Conservation (phyloP, 257 asterid genomes). For the Hygrophila difformis region DNA sequence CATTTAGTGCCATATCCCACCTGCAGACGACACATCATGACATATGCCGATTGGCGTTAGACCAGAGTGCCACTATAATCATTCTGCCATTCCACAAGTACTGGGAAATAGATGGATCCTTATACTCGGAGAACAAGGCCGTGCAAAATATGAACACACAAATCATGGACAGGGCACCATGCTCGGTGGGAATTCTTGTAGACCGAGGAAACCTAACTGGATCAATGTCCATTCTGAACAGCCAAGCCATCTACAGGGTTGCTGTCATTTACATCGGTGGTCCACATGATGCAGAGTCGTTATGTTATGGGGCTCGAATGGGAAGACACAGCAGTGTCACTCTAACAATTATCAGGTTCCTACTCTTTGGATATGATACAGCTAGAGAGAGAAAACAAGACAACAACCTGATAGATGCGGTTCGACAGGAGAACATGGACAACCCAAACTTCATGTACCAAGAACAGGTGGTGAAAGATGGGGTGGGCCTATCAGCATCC, state of each 20-base stretch:
- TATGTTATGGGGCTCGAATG: conserved; percentile 60
- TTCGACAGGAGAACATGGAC: conserved; percentile 42
- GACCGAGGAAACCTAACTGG: conserved; percentile 55
- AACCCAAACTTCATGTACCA: conserved; percentile 48
- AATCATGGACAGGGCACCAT: conserved; percentile 51
- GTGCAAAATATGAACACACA: conserved; percentile 47
- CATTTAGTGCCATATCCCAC: conserved; percentile 49
- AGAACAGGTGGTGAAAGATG: conserved; percentile 68
- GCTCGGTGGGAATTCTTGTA: conserved; percentile 60
- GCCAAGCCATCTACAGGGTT: conserved; percentile 33
- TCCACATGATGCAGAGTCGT: conserved; percentile 66
- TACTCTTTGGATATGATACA: conserved; percentile 50
- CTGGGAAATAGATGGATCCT: conserved; percentile 73
- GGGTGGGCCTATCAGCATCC: conserved; percentile 54
- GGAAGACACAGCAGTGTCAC: conserved; percentile 47
- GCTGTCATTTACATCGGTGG: conserved; percentile 72
- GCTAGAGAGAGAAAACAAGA: conserved; percentile 56
- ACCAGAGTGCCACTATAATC: conserved; percentile 42
- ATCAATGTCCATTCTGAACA: conserved; percentile 31
- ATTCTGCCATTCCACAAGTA: conserved; percentile 72
- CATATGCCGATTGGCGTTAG: conserved; percentile 41
- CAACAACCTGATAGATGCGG: conserved; percentile 45
- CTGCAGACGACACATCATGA: conserved; percentile 52
- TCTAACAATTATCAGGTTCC: conserved; percentile 52
- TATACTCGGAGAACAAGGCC: conserved; percentile 38